Conservation (phyloP, 169 alveolate species). For the Plasmodium coatneyi region DNA sequence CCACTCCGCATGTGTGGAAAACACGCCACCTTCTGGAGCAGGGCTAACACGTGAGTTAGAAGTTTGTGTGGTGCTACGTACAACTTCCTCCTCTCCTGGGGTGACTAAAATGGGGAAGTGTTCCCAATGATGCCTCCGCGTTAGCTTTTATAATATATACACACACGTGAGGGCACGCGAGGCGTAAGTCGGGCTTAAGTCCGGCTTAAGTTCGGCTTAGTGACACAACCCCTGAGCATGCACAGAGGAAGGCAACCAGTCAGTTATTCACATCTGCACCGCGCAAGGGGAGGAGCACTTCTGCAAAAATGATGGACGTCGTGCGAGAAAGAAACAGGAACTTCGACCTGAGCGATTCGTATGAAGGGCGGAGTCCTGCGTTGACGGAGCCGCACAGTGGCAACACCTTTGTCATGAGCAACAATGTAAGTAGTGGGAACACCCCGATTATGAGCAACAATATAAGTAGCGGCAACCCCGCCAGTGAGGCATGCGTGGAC, state of each 20-base stretch:
- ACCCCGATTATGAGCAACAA: too few relatives aligned
- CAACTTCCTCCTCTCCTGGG: neutral
- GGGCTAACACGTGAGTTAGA: neutral
- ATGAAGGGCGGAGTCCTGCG: slow-evolving; percentile 5
- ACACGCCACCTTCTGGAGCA: neutral
- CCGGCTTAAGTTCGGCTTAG: neutral
- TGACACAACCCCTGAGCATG: neutral
- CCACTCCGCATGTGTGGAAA: neutral
- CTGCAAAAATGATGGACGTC: slow-evolving; percentile 7
- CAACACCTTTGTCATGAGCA: neutral
- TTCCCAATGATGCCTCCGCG: neutral
- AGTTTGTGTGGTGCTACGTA: neutral
- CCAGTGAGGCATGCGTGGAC: slow-evolving; percentile 23
- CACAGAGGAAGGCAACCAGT: neutral
- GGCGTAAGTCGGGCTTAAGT: neutral
- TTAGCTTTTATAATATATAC: neutral
- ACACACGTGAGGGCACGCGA: neutral
- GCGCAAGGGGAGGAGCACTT: neutral
- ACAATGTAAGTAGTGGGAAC: neutral
- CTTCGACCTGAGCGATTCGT: slow-evolving; percentile 18
- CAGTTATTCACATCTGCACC: neutral
- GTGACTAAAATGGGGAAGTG: neutral
- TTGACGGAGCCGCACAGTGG: neutral
- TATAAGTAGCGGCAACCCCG: neutral
- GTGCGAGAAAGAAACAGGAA: neutral